These are phyloP conservation scores for sweet orange (Citrus sinensis) DNA, from an alignment of 345 rosid species.

Conservation along the genomic window DVS_A1.0 CM039163.1:39645001-39645500, in stretches of 20 bases:
- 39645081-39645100: constrained; percentile 52
- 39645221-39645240: constrained; percentile 86
- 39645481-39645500: background rate
- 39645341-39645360: background rate
- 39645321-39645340: constrained; percentile 31
- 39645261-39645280: constrained; percentile 46
- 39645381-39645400: background rate
- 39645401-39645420: background rate
- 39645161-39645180: constrained; percentile 61
- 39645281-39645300: constrained; percentile 61
- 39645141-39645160: constrained; percentile 61
- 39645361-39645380: background rate
- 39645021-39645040: constrained; percentile 75
- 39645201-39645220: constrained; percentile 76
- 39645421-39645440: background rate
- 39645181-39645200: constrained; percentile 62
- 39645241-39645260: constrained; percentile 94
- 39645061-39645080: constrained; percentile 44
- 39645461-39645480: background rate
- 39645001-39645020: constrained; percentile 96
- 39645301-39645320: constrained; percentile 59
- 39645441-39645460: background rate
- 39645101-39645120: constrained; percentile 47
- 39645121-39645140: constrained; percentile 46
- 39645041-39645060: constrained; percentile 39